These are phyloP conservation scores for Rubia balearica DNA, from an alignment of 305 asterid species.

Conservation along the genomic window DNA sequence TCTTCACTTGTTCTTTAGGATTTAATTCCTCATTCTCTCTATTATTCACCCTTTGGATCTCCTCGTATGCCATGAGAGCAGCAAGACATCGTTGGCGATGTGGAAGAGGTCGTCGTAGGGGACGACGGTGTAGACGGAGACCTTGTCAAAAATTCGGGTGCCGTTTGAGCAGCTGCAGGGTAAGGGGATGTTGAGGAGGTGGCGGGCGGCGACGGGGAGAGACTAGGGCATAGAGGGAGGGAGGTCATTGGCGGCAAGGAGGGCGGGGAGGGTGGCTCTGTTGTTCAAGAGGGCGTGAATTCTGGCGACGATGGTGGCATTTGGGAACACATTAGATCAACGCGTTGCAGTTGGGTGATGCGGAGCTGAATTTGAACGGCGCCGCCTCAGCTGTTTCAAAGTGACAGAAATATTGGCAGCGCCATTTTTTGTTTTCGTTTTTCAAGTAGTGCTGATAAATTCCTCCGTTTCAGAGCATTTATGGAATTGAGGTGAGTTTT, in stretches of 20 bases:
- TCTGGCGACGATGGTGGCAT: constrained; percentile 52
- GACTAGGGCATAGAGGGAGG: constrained; percentile 28
- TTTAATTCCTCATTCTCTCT: no score
- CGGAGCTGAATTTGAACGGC: constrained; percentile 40
- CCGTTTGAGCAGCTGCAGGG: constrained; percentile 61
- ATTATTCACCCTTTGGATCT: constrained; percentile 56
- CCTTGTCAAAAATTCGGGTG: constrained; percentile 44
- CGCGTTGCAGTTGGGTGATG: constrained; percentile 32
- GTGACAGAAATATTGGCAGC: not conserved
- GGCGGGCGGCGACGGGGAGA: constrained; percentile 24
- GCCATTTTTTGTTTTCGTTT: not conserved
- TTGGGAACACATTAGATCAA: constrained; percentile 51
- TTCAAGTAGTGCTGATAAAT: not conserved
- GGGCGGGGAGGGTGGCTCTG: constrained; percentile 34
- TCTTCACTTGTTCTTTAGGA: no score
- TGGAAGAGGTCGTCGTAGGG: constrained; percentile 44
- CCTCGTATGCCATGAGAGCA: constrained; percentile 33
- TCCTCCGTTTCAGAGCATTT: not conserved
- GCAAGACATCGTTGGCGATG: constrained; percentile 59
- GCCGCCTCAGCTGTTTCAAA: constrained; percentile 22
- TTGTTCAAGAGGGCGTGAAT: constrained; percentile 40
- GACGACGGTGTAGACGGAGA: constrained; percentile 53
- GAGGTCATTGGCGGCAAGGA: constrained; percentile 69
- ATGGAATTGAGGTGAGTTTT: not conserved
- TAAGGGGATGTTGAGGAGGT: constrained; percentile 48